Evolutionary conservation across 2,329 filamentous ascomycete genomes (phyloP).

Genomic region (Monilinia polystroma): DNA sequence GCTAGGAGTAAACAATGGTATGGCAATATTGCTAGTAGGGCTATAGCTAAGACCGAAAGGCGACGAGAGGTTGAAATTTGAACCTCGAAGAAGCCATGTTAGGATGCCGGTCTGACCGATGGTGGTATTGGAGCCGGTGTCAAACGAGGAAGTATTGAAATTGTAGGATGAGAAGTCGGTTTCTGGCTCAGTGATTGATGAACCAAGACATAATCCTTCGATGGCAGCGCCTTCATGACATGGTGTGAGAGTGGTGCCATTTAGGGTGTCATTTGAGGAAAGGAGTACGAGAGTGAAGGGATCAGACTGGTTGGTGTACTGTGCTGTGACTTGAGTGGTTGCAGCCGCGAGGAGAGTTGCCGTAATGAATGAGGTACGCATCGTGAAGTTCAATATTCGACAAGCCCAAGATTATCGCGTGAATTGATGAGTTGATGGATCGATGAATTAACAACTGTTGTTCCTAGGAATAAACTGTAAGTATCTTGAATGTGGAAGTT

Average conservation of each 20-base stretch:
- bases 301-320: constrained; percentile 42
- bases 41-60: constrained; percentile 42
- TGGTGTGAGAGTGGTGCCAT: constrained; percentile 43
- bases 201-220: constrained; percentile 46
- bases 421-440: not conserved
- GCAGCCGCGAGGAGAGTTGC: constrained; percentile 29
- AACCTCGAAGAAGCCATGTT: constrained; percentile 31
- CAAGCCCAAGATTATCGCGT: not conserved
- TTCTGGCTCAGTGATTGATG: constrained; percentile 26
- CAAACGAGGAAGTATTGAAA: constrained; percentile 32
- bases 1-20: constrained; percentile 43
- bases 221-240: constrained; percentile 51
- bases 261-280: constrained; percentile 42
- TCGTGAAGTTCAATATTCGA: constrained; percentile 18
- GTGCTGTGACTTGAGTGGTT: constrained; percentile 30
- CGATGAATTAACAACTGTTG: not conserved
- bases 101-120: constrained; percentile 33
- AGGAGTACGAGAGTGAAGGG: constrained; percentile 47
- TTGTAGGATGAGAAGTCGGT: constrained; percentile 29
- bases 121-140: constrained; percentile 24
- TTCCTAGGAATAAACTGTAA: not conserved
- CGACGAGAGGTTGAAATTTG: constrained; percentile 39
- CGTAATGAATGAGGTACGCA: constrained; percentile 31
- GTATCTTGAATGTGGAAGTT: not conserved
- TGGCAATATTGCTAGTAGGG: constrained; percentile 44